These are phyloP conservation scores for Zymoseptoria brevis DNA, from an alignment of 2,329 filamentous ascomycete species.

Conservation along the genomic window DNA sequence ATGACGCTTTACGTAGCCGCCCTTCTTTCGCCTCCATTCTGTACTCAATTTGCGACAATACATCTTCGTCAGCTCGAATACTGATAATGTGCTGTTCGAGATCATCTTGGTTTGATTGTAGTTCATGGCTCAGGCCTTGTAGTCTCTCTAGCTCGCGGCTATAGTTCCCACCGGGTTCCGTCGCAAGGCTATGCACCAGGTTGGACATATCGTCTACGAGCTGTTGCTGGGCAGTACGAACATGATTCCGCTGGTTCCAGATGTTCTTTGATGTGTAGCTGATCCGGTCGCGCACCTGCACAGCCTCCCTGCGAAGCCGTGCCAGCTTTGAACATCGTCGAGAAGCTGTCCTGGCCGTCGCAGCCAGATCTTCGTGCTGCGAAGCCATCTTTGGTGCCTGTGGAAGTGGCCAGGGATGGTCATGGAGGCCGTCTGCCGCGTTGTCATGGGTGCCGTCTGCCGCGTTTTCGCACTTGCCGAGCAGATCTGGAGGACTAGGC, in stretches of 20 bases:
- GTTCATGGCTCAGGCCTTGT: not conserved
- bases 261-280: not conserved
- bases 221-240: not conserved
- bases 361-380: too few species aligned
- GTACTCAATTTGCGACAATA: not conserved
- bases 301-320: not conserved
- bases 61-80: not conserved
- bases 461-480: too few species aligned
- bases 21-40: not conserved
- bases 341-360: not conserved
- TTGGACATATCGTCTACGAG: not conserved
- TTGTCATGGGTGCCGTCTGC: too few species aligned
- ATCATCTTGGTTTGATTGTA: not conserved
- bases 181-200: not conserved
- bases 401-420: too few species aligned
- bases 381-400: too few species aligned
- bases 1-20: not conserved
- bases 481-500: too few species aligned
- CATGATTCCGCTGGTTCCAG: not conserved
- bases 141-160: not conserved
- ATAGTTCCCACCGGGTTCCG: too few species aligned
- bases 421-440: too few species aligned
- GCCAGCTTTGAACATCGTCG: not conserved
- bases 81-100: not conserved
- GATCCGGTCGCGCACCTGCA: not conserved